Evolutionary conservation across 108 stramenopile genomes (phyloP).

Genomic region (Nitzschia palea): DNA sequence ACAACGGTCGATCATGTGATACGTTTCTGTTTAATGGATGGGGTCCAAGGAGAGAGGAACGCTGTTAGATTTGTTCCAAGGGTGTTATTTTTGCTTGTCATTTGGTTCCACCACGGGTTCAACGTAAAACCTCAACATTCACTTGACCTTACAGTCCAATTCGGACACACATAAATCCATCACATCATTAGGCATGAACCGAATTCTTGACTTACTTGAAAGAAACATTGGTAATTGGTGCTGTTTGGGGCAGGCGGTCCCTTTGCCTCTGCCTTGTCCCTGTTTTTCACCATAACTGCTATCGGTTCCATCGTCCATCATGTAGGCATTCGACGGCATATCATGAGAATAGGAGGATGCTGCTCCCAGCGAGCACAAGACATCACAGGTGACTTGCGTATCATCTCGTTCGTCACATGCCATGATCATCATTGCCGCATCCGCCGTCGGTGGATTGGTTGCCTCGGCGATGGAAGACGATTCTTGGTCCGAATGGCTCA

Average conservation of each 20-base stretch:
- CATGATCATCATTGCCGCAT: not conserved
- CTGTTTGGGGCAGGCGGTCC: constrained; percentile 48
- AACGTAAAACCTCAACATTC: not conserved
- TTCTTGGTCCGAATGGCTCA: not conserved
- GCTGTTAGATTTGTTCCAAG: not conserved
- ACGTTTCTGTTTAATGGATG: constrained; percentile 48
- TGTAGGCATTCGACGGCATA: not conserved
- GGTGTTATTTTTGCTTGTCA: not conserved
- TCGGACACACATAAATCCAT: no score
- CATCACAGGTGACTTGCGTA: constrained; percentile 40
- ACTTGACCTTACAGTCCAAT: no score
- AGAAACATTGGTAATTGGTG: constrained; percentile 76
- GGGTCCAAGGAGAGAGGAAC: not conserved
- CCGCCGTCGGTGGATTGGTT: not conserved
- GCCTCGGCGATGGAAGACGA: not conserved
- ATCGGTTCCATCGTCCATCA: not conserved
- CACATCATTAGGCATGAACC: no score
- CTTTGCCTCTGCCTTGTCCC: not conserved
- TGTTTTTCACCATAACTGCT: not conserved
- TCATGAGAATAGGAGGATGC: not conserved
- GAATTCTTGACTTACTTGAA: constrained; percentile 60
- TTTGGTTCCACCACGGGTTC: not conserved
- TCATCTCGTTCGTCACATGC: constrained; percentile 5
- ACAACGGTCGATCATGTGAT: constrained; percentile 77
- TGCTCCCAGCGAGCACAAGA: constrained; percentile 42